These are phyloP conservation scores for Trametes sp. DNA, from an alignment of 1,284 basidiomycete species.

Conservation along the genomic window DNA sequence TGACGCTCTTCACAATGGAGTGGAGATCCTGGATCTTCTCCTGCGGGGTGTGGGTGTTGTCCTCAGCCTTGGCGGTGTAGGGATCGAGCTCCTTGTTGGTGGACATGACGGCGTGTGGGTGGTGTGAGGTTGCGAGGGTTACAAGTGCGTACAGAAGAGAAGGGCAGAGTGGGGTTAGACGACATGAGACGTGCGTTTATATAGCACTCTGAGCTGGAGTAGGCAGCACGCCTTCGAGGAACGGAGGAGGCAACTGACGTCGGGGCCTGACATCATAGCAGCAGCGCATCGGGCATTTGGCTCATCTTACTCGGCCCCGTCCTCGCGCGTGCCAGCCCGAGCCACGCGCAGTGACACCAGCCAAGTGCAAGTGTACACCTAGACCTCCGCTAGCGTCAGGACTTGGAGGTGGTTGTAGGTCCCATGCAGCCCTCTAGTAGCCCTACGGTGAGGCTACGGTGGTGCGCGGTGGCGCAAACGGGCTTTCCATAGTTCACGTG, in stretches of 20 bases:
- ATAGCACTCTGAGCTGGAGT: constrained; percentile 1
- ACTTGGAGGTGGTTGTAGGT: not conserved
- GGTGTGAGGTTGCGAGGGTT: not conserved
- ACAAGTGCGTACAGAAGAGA: not conserved
- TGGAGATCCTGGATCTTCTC: constrained; percentile 77
- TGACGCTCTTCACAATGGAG: constrained; percentile 63
- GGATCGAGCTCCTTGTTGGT: constrained; percentile 63
- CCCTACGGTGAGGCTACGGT: no score
- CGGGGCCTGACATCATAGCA: constrained; percentile 31
- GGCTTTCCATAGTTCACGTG: no score
- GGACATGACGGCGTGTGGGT: constrained; percentile 35
- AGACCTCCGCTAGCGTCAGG: no score
- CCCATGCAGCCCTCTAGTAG: no score
- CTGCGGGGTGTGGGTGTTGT: constrained; percentile 58
- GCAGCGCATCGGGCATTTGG: constrained; percentile 10
- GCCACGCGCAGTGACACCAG: not conserved
- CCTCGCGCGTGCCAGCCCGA: not conserved
- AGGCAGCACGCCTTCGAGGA: not conserved
- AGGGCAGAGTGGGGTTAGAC: not conserved
- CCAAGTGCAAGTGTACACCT: no score
- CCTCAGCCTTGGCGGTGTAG: constrained; percentile 67
- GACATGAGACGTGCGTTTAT: not conserved
- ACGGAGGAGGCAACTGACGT: constrained; percentile 20
- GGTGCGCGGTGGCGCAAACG: no score
- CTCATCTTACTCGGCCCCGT: constrained; percentile 1